Percentiles rank a stretch among this genome's conserved stretches.
These are phyloP conservation scores for Agastache rugosa DNA, from an alignment of 257 asterid genomes.

Conservation along the genomic window DNA sequence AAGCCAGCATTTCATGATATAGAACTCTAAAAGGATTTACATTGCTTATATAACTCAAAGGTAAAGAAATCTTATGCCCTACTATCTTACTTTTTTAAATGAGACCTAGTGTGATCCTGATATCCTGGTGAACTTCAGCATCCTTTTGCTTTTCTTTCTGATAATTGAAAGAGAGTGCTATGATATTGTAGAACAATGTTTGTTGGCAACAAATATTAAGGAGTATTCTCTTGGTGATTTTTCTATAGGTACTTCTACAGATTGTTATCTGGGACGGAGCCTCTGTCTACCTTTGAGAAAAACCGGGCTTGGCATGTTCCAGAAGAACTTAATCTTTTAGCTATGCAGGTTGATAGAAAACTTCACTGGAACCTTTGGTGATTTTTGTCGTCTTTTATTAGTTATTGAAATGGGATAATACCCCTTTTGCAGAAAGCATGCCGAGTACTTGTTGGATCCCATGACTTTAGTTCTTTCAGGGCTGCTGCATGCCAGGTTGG, in stretches of 20 bases:
- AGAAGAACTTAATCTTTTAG: constrained; percentile 67
- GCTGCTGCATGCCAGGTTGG: constrained; percentile 92
- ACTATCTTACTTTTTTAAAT: neutral
- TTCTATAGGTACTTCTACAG: constrained; percentile 80
- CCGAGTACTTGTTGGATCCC: constrained; percentile 75
- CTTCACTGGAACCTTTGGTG: neutral
- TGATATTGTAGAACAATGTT: constrained; percentile 8
- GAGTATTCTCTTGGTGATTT: constrained; percentile 29
- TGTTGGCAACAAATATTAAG: constrained; percentile 24
- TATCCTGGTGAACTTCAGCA: constrained; percentile 8
- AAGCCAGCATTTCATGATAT: neutral
- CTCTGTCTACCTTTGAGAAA: constrained; percentile 73
- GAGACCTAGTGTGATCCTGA: neutral
- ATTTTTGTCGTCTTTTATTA: neutral
- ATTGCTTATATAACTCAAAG: constrained; percentile 2
- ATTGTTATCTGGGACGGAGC: constrained; percentile 68
- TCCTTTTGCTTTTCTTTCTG: neutral
- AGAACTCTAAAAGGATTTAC: constrained; percentile 1
- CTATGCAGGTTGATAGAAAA: constrained; percentile 73
- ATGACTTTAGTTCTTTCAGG: constrained; percentile 95
- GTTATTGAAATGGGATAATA: constrained; percentile 19
- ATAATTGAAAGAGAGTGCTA: constrained; percentile 24
- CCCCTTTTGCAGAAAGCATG: constrained; percentile 75
- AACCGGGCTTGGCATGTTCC: constrained; percentile 94
- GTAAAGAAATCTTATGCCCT: constrained; percentile 17